Evolutionary conservation across 164 flowering plant species (phyloP).

Genomic region (Protea cynaroides): DNA sequence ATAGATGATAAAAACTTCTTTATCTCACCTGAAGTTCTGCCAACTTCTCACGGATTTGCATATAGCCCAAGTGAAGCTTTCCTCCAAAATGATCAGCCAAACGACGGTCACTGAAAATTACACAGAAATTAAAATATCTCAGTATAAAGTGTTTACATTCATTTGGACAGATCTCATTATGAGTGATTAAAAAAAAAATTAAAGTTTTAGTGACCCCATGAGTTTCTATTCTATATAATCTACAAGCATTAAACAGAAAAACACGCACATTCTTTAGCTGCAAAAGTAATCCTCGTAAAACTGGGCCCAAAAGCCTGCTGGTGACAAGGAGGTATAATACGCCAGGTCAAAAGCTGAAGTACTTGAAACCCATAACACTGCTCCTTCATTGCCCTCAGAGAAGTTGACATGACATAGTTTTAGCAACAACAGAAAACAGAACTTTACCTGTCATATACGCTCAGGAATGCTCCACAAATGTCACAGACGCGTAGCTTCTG

Average conservation of each 20-base stretch:
- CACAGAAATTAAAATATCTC: slow-evolving; percentile 11
- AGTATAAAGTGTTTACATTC: not conserved
- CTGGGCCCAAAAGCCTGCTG: slow-evolving; percentile 99
- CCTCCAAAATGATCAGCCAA: slow-evolving; percentile 99
- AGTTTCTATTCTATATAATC: slow-evolving; percentile 42
- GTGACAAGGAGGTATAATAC: slow-evolving; percentile 93
- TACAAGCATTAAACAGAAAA: slow-evolving; percentile 67
- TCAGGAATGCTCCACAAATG: slow-evolving; percentile 98
- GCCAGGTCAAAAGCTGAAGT: slow-evolving; percentile 80
- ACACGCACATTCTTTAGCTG: slow-evolving; percentile 99
- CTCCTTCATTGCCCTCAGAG: slow-evolving; percentile 26
- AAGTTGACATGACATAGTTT: slow-evolving; percentile 12
- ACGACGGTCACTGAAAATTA: slow-evolving; percentile 84
- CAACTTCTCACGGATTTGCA: slow-evolving; percentile 94
- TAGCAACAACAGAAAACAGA: slow-evolving; percentile 2
- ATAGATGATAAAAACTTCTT: not conserved
- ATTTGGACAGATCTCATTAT: not conserved
- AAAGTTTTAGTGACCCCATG: slow-evolving; percentile 14
- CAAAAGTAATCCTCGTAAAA: slow-evolving; percentile 98
- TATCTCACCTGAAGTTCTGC: slow-evolving; percentile 77
- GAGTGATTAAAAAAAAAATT: not conserved
- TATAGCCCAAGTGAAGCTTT: slow-evolving; percentile 94
- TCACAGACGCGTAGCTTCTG: slow-evolving; percentile 99
- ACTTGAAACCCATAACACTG: slow-evolving; percentile 67
- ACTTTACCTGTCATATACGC: slow-evolving; percentile 94